Evolutionary conservation across 305 asterid genomes (phyloP).

Genomic region (Fraxinus greggii): DNA sequence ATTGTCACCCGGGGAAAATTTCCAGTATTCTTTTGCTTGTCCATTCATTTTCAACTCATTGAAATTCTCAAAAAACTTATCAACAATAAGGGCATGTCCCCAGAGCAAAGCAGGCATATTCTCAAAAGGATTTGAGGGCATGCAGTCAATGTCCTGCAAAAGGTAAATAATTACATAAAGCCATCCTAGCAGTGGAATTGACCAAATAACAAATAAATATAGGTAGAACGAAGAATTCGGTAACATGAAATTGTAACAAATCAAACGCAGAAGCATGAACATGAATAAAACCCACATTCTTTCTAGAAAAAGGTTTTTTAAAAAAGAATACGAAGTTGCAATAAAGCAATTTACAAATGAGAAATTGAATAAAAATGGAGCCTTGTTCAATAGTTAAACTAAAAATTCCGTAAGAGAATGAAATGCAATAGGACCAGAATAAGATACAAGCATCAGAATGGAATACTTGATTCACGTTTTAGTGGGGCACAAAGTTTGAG

Average conservation of each 20-base stretch:
- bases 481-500: not conserved
- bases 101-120: slow-evolving; percentile 39
- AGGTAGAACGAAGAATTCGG: slow-evolving; percentile 13
- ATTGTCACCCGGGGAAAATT: slow-evolving; percentile 44
- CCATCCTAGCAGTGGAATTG: not conserved
- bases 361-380: slow-evolving; percentile 14
- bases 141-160: slow-evolving; percentile 55
- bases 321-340: not conserved
- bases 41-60: slow-evolving; percentile 47
- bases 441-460: slow-evolving; percentile 7
- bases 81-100: slow-evolving; percentile 34
- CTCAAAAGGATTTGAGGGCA: slow-evolving; percentile 51
- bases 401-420: slow-evolving; percentile 4
- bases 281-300: slow-evolving; percentile 16
- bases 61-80: slow-evolving; percentile 38
- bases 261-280: slow-evolving; percentile 5
- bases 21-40: slow-evolving; percentile 49
- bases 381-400: slow-evolving; percentile 10
- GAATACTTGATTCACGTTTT: slow-evolving; percentile 6
- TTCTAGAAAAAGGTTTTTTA: slow-evolving; percentile 9
- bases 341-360: slow-evolving; percentile 3
- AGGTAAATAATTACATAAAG: slow-evolving; percentile 11
- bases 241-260: not conserved
- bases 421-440: slow-evolving; percentile 14
- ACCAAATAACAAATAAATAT: not conserved